Percentiles rank a stretch among this genome's conserved stretches.
Conservation (phyloP, 2,329 filamentous ascomycete species). For the Didymella arachidicola region DNA sequence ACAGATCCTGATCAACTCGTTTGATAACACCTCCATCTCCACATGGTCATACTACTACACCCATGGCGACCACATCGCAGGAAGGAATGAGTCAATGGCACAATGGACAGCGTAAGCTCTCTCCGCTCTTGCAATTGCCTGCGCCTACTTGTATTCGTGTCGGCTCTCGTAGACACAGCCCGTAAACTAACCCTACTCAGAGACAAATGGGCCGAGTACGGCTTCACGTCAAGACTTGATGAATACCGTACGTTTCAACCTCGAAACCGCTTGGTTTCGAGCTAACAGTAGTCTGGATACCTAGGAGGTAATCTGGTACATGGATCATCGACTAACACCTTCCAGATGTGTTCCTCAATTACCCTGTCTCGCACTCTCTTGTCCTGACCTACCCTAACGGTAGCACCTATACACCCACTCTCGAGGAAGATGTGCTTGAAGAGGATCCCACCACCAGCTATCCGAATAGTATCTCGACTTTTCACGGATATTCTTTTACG, state of each 20-base stretch:
- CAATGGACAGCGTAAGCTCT: conserved; percentile 46
- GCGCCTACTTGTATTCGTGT: background rate
- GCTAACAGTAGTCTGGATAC: background rate
- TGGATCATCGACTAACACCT: conserved; percentile 3
- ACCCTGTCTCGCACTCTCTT: conserved; percentile 48
- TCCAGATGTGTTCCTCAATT: conserved; percentile 49
- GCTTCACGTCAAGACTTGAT: conserved; percentile 48
- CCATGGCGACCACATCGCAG: conserved; percentile 47
- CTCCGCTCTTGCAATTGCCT: background rate
- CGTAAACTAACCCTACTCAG: background rate
- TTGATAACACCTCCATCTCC: conserved; percentile 52
- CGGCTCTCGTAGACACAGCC: background rate
- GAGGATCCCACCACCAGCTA: conserved; percentile 49
- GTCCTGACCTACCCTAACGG: conserved; percentile 47
- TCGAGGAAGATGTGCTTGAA: conserved; percentile 45
- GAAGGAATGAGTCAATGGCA: conserved; percentile 49
- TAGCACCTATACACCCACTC: conserved; percentile 40
- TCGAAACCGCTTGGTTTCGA: too few species aligned
- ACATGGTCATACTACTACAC: conserved; percentile 52
- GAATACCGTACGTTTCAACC: conserved; percentile 42
- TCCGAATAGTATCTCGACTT: conserved; percentile 54
- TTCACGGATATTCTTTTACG: conserved; percentile 58
- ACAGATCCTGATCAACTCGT: conserved; percentile 51
- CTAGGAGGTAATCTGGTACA: background rate
- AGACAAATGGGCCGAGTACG: conserved; percentile 47